A percentile compares a stretch with the other conserved stretches of the same genome.
Evolutionary conservation across 192 early-diverging fungal genomes (phyloP).

Genomic region (Cladochytrium replicatum): DNA sequence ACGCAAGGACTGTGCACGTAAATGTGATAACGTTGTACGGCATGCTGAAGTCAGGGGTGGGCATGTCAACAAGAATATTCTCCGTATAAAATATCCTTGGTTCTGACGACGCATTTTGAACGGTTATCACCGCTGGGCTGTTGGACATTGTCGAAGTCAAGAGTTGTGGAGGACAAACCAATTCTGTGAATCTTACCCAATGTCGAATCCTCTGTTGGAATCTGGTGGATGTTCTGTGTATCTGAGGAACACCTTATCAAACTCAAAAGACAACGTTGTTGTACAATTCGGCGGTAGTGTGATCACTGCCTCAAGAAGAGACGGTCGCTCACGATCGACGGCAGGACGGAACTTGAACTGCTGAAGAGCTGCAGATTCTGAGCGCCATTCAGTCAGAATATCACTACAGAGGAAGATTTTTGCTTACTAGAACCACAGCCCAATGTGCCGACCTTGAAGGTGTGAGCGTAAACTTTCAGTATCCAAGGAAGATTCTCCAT

Average conservation of each 20-base stretch:
- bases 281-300: slow-evolving; percentile 58
- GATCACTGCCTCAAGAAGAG: slow-evolving; percentile 63
- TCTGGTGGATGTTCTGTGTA: slow-evolving; percentile 96
- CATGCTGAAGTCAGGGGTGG: slow-evolving; percentile 98
- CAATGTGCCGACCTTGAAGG: slow-evolving; percentile 40
- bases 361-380: not conserved
- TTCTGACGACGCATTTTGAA: not conserved
- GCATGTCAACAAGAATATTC: slow-evolving; percentile 74
- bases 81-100: slow-evolving; percentile 69
- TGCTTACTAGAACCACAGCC: not conserved
- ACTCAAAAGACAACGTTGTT: slow-evolving; percentile 61
- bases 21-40: slow-evolving; percentile 98
- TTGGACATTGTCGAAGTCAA: not conserved
- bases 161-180: slow-evolving; percentile 6
- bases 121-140: slow-evolving; percentile 5
- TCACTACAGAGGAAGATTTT: not conserved
- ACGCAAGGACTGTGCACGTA: slow-evolving; percentile 85
- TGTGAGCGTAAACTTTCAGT: slow-evolving; percentile 82
- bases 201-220: slow-evolving; percentile 89
- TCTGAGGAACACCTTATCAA: slow-evolving; percentile 87
- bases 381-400: too few relatives aligned
- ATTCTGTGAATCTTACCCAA: slow-evolving; percentile 40
- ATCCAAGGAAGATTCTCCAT: slow-evolving; percentile 86
- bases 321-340: slow-evolving; percentile 72
- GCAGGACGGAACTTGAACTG: slow-evolving; percentile 54